Evolutionary conservation across 495 filamentous ascomycete genomes (phyloP).

Genomic region (Neurospora cerealis): DNA sequence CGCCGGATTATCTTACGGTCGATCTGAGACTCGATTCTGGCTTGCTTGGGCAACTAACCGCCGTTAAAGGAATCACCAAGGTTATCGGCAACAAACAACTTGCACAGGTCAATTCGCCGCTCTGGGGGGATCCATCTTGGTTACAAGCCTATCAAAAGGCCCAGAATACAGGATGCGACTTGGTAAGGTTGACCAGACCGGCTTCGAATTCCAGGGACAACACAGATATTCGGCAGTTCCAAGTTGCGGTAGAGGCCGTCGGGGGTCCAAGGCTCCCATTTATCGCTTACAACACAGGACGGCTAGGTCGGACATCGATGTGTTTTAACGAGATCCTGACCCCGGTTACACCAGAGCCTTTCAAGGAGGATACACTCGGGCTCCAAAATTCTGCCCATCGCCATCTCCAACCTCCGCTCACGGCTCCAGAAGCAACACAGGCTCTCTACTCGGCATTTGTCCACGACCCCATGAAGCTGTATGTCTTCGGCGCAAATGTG

Average conservation of each 20-base stretch:
- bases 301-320: constrained; percentile 50
- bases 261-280: constrained; percentile 39
- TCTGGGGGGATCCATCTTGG: constrained; percentile 50
- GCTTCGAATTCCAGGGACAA: constrained; percentile 48
- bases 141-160: constrained; percentile 46
- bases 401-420: constrained; percentile 32
- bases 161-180: constrained; percentile 47
- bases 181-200: constrained; percentile 49
- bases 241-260: constrained; percentile 29
- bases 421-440: constrained; percentile 49
- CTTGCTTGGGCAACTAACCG: constrained; percentile 36
- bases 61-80: constrained; percentile 49
- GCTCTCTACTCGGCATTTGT: constrained; percentile 42
- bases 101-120: constrained; percentile 24
- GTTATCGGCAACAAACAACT: constrained; percentile 51
- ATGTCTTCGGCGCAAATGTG: constrained; percentile 59
- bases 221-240: constrained; percentile 43
- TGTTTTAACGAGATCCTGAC: constrained; percentile 61
- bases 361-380: constrained; percentile 17
- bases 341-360: constrained; percentile 48
- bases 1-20: constrained; percentile 56
- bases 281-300: constrained; percentile 60
- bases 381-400: constrained; percentile 5
- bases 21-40: constrained; percentile 46
- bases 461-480: constrained; percentile 54